Conservation (phyloP, 352 stramenopile genomes). For the Globisporangium megalacanthum region DNA sequence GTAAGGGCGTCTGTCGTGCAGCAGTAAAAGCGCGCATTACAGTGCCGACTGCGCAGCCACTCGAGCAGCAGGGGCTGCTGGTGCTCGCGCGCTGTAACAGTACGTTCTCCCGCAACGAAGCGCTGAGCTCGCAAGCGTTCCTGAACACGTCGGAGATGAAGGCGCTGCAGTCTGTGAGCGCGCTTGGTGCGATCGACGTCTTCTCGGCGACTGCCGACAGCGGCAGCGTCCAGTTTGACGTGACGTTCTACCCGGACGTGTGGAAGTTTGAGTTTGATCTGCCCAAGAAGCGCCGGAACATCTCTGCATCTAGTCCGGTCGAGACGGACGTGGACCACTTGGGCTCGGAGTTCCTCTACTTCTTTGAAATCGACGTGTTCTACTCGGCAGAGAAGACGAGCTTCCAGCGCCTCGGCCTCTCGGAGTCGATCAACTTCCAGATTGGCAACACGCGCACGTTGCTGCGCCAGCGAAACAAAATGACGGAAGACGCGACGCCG, state of each 20-base stretch:
- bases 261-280: slow-evolving; percentile 90
- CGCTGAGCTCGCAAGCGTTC: slow-evolving; percentile 40
- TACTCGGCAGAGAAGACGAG: slow-evolving; percentile 48
- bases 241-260: slow-evolving; percentile 84
- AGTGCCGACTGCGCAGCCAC: slow-evolving; percentile 37
- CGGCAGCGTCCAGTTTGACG: slow-evolving; percentile 58
- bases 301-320: slow-evolving; percentile 22
- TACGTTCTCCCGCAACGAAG: slow-evolving; percentile 67
- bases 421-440: slow-evolving; percentile 78
- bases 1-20: slow-evolving; percentile 81
- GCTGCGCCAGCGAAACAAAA: slow-evolving; percentile 78
- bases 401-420: slow-evolving; percentile 61
- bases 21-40: slow-evolving; percentile 67
- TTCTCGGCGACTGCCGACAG: slow-evolving; percentile 34
- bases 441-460: slow-evolving; percentile 83
- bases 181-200: slow-evolving; percentile 54
- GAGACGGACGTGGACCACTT: slow-evolving; percentile 34
- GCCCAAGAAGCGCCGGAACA: slow-evolving; percentile 80
- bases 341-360: slow-evolving; percentile 73
- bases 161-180: slow-evolving; percentile 59
- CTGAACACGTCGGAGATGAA: slow-evolving; percentile 61
- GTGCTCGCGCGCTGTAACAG: slow-evolving; percentile 81
- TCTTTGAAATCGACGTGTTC: slow-evolving; percentile 85
- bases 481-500: slow-evolving; percentile 41
- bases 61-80: slow-evolving; percentile 34